A percentile compares a stretch with the other conserved stretches of the same genome.
These are phyloP conservation scores for Leccinellum rugosiceps DNA, from an alignment of 768 basidiomycete genomes.

Conservation along the genomic window DNA sequence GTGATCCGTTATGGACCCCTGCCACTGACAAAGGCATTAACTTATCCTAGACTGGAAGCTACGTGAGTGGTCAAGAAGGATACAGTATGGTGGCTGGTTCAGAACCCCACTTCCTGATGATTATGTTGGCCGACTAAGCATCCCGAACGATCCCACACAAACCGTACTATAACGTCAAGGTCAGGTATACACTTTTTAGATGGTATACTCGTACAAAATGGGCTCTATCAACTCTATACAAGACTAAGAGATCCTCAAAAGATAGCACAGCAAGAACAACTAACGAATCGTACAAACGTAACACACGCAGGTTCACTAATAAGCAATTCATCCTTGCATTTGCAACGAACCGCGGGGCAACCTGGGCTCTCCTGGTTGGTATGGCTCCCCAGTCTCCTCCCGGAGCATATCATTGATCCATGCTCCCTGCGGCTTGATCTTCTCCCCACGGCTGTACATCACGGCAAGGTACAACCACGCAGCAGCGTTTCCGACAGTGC, in stretches of 20 bases:
- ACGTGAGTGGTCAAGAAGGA: too few species aligned
- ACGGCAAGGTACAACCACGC: constrained; percentile 71
- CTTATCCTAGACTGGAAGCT: too few species aligned
- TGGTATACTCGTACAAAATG: constrained; percentile 7
- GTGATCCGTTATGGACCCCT: too few species aligned
- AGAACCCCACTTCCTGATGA: too few species aligned
- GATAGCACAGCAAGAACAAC: background rate
- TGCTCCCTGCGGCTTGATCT: constrained; percentile 75
- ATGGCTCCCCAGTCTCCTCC: constrained; percentile 70
- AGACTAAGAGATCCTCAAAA: background rate
- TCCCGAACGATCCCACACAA: background rate
- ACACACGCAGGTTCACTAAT: background rate
- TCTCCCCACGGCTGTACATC: constrained; percentile 73
- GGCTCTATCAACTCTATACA: constrained; percentile 7
- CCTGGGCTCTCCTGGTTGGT: constrained; percentile 63
- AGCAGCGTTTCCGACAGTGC: constrained; percentile 77
- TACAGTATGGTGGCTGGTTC: too few species aligned
- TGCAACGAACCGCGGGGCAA: constrained; percentile 62
- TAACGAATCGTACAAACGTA: constrained; percentile 11
- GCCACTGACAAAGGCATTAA: too few species aligned
- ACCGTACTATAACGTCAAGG: background rate
- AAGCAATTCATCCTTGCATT: constrained; percentile 36
- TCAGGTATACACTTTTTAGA: constrained; percentile 3
- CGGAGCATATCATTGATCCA: constrained; percentile 84
- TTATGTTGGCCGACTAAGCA: too few species aligned